phyloP scores from a whole-genome alignment of 2,329 filamentous ascomycete genomes.

The Pestalotiopsis sp. region DNA sequence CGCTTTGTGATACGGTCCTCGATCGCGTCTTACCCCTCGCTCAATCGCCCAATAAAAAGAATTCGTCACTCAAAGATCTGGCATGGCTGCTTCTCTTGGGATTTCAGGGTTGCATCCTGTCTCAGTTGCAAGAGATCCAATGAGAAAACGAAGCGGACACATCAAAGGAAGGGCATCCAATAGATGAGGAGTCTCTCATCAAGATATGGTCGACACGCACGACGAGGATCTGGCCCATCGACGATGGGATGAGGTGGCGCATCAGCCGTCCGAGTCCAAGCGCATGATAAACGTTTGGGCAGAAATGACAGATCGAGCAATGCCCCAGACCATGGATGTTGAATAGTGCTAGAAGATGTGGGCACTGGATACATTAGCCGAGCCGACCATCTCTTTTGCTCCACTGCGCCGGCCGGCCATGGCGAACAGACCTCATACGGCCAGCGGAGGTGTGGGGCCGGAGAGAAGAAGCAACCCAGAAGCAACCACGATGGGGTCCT shows the following conservation, averaged over 20 bases:
- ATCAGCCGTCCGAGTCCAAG: neutral
- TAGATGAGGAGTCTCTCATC: neutral
- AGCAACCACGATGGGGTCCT: neutral
- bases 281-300: neutral
- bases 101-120: neutral
- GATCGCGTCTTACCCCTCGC: neutral
- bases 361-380: neutral
- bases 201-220: neutral
- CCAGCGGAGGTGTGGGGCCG: neutral
- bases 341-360: neutral
- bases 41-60: neutral
- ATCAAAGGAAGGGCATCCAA: neutral
- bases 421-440: neutral
- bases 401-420: neutral
- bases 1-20: neutral
- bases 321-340: neutral
- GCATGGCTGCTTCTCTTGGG: slow-evolving; percentile 2
- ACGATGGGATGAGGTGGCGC: neutral
- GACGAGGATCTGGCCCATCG: neutral
- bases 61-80: neutral
- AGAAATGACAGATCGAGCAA: neutral
- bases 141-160: neutral
- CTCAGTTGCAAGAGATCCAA: neutral
- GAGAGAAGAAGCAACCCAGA: neutral
- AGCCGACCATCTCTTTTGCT: neutral